Evolutionary conservation across 2,329 filamentous ascomycete species (phyloP).

Genomic region (Rugonectria rugulosa): DNA sequence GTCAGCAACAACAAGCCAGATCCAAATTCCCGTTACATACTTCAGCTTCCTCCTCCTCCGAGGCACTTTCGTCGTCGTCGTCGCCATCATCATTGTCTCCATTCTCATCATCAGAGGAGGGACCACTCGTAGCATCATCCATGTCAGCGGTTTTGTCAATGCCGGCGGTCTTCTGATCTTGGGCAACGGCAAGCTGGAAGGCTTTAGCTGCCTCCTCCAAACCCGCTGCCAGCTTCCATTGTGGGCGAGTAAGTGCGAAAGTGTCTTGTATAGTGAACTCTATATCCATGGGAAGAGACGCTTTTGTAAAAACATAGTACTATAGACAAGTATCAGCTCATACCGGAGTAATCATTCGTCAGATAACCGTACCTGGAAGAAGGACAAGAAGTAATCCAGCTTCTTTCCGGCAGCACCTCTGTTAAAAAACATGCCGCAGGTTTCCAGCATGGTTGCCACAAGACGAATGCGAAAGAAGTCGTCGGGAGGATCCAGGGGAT

Average conservation of each 20-base stretch:
- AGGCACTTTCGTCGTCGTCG: constrained; percentile 66
- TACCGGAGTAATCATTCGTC: neutral
- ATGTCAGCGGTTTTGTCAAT: constrained; percentile 72
- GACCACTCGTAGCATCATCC: constrained; percentile 75
- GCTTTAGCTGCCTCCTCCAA: constrained; percentile 82
- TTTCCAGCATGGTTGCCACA: constrained; percentile 88
- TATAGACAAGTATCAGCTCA: constrained; percentile 41
- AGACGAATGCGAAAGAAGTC: constrained; percentile 96
- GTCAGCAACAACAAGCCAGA: constrained; percentile 8
- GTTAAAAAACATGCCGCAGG: constrained; percentile 95
- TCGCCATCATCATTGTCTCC: constrained; percentile 72
- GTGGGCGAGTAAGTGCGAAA: constrained; percentile 82
- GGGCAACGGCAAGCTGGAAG: constrained; percentile 87
- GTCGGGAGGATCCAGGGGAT: constrained; percentile 84
- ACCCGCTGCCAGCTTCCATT: constrained; percentile 87
- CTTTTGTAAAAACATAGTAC: constrained; percentile 94
- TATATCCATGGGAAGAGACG: constrained; percentile 91
- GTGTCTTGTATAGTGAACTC: constrained; percentile 97
- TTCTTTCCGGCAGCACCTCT: constrained; percentile 95
- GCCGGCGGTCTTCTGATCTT: constrained; percentile 85
- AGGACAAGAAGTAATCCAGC: constrained; percentile 94
- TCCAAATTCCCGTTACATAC: constrained; percentile 41
- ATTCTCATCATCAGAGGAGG: constrained; percentile 79
- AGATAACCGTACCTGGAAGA: constrained; percentile 73
- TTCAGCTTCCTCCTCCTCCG: constrained; percentile 66